Percentiles rank a stretch among this genome's conserved stretches.
These are phyloP conservation scores for Tolypocladium endophyticum DNA, from an alignment of 2,329 filamentous ascomycete species.

Conservation along the genomic window DNA sequence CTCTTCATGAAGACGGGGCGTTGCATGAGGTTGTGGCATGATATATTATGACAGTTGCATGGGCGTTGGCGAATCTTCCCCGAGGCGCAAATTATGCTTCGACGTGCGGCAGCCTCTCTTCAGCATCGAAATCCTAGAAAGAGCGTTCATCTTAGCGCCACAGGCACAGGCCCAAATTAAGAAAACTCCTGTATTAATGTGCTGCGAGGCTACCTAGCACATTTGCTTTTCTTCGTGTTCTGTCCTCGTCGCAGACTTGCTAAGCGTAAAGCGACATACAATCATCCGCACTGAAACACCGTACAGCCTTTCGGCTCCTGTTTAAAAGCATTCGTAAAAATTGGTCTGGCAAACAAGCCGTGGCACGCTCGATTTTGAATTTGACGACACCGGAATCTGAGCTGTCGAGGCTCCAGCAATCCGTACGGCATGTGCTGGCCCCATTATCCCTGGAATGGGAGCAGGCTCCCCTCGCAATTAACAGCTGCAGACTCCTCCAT, in stretches of 20 bases:
- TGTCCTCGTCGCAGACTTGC: neutral
- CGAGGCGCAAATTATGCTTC: neutral
- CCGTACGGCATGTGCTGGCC: neutral
- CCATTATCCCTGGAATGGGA: conserved; percentile 1
- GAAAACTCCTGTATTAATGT: conserved; percentile 6
- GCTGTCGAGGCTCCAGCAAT: neutral
- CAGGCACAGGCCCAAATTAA: neutral
- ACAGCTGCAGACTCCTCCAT: conserved; percentile 25
- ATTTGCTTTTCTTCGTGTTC: conserved; percentile 3
- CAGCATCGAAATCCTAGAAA: neutral
- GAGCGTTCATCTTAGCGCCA: neutral
- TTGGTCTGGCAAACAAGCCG: neutral
- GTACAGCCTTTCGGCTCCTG: neutral
- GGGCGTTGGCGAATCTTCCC: neutral
- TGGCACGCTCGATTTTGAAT: conserved; percentile 1
- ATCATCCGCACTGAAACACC: neutral
- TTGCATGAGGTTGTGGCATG: neutral
- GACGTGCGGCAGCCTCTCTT: neutral
- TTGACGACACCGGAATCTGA: neutral
- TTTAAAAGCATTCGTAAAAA: conserved; percentile 1
- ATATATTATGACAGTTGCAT: neutral
- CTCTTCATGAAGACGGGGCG: neutral
- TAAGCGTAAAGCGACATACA: conserved; percentile 7
- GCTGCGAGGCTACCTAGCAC: conserved; percentile 6
- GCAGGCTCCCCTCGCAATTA: conserved; percentile 10